These are phyloP conservation scores for Hydnomerulius pinastri DNA, from an alignment of 768 basidiomycete genomes.

Conservation along the genomic window DNA sequence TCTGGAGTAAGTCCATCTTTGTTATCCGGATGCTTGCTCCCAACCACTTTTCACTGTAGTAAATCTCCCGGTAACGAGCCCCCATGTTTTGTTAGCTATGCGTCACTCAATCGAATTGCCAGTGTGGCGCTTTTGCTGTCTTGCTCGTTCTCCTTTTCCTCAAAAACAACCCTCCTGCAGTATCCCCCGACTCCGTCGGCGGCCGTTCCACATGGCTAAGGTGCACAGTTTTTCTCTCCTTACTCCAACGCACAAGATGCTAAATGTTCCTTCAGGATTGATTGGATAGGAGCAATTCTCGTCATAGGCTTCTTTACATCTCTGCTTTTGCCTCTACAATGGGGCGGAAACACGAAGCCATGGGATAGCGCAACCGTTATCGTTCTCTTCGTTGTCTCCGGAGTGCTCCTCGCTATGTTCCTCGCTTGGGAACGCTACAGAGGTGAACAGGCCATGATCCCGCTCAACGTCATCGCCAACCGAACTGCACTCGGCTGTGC, in stretches of 20 bases:
- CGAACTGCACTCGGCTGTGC: slow-evolving; percentile 17
- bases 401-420: slow-evolving; percentile 28
- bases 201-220: neutral
- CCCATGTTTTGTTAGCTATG: neutral
- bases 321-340: slow-evolving; percentile 46
- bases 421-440: slow-evolving; percentile 37
- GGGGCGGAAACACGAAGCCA: slow-evolving; percentile 48
- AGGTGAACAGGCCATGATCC: slow-evolving; percentile 41
- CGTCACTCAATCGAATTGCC: neutral
- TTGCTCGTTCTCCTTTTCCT: slow-evolving; percentile 11
- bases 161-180: slow-evolving; percentile 1
- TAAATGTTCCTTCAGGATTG: slow-evolving; percentile 24
- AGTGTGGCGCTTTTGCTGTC: slow-evolving; percentile 2
- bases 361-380: slow-evolving; percentile 44
- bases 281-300: slow-evolving; percentile 41
- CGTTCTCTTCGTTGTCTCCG: slow-evolving; percentile 21
- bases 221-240: slow-evolving; percentile 1
- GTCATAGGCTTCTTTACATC: slow-evolving; percentile 38
- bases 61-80: slow-evolving; percentile 12
- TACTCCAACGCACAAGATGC: neutral
- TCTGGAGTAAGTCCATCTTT: slow-evolving; percentile 16
- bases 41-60: neutral
- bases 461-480: slow-evolving; percentile 33
- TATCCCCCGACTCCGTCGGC: neutral
- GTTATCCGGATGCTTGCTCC: no score